Evolutionary conservation across 2,329 filamentous ascomycete species (phyloP).

Genomic region (Didymella sp.): DNA sequence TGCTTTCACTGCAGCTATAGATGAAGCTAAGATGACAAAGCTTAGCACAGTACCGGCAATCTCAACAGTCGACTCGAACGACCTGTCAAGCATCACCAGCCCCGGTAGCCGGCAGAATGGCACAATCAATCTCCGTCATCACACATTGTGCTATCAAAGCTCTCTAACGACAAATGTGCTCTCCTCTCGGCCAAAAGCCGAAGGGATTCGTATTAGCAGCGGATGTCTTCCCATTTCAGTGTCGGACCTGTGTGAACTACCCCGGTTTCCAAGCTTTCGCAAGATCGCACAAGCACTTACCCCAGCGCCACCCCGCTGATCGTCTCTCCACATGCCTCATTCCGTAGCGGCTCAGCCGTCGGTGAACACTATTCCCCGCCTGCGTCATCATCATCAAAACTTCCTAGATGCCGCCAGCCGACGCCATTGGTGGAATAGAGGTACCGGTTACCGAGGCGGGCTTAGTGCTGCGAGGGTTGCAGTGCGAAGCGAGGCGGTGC

Average conservation of each 20-base stretch:
- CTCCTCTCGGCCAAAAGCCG: slow-evolving; percentile 17
- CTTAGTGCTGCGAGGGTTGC: slow-evolving; percentile 18
- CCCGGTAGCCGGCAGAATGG: neutral
- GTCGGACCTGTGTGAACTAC: slow-evolving; percentile 2
- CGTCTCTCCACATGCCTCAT: slow-evolving; percentile 15
- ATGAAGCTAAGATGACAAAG: too few species aligned
- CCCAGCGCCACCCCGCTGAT: slow-evolving; percentile 28
- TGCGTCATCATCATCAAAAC: slow-evolving; percentile 14
- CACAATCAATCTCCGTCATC: neutral
- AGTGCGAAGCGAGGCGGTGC: slow-evolving; percentile 6
- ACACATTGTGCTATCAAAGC: neutral
- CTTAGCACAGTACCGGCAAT: too few species aligned
- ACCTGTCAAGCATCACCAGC: neutral
- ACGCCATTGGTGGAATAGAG: slow-evolving; percentile 19
- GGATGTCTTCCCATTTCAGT: slow-evolving; percentile 25
- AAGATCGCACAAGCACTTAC: slow-evolving; percentile 25
- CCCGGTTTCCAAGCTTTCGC: slow-evolving; percentile 23
- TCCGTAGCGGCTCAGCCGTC: slow-evolving; percentile 24
- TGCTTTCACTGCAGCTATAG: too few species aligned
- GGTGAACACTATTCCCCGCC: slow-evolving; percentile 3
- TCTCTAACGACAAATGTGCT: neutral
- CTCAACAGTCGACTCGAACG: too few species aligned
- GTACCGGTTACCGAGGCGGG: neutral
- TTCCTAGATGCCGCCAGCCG: slow-evolving; percentile 8
- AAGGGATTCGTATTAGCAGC: slow-evolving; percentile 4